Conservation (phyloP, 345 rosid species). For the Boechera divaricarpa region DNA sequence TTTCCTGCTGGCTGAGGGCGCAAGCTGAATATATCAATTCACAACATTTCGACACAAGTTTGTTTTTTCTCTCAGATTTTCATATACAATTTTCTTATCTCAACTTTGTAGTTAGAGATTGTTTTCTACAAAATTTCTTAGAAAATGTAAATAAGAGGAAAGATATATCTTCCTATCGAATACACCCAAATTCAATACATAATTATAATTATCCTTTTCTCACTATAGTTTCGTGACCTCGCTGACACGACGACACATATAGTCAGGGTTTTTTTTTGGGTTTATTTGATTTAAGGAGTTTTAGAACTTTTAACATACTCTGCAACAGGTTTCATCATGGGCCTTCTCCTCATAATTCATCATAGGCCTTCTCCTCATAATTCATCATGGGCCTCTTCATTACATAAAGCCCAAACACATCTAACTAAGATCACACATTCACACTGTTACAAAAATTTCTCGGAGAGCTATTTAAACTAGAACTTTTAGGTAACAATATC, state of each 20-base stretch:
- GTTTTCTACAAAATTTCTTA: not conserved
- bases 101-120: not conserved
- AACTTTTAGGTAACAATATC: not conserved
- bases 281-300: not conserved
- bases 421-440: not conserved
- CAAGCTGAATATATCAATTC: constrained; percentile 2
- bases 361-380: not conserved
- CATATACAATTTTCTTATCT: too few relatives aligned
- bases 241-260: not conserved
- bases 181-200: not conserved
- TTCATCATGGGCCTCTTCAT: not conserved
- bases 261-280: not conserved
- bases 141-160: not conserved
- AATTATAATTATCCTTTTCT: not conserved
- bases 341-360: not conserved
- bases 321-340: not conserved
- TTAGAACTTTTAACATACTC: not conserved
- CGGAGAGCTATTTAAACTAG: not conserved
- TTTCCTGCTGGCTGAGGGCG: not conserved
- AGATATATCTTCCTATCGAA: constrained; percentile 8
- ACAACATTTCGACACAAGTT: not conserved
- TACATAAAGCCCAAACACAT: not conserved
- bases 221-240: constrained; percentile 16
- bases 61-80: not conserved
- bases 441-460: not conserved